phyloP scores from a whole-genome alignment of 805 yeast genomes.

The Saccharomycopsis fibuligera region DNA sequence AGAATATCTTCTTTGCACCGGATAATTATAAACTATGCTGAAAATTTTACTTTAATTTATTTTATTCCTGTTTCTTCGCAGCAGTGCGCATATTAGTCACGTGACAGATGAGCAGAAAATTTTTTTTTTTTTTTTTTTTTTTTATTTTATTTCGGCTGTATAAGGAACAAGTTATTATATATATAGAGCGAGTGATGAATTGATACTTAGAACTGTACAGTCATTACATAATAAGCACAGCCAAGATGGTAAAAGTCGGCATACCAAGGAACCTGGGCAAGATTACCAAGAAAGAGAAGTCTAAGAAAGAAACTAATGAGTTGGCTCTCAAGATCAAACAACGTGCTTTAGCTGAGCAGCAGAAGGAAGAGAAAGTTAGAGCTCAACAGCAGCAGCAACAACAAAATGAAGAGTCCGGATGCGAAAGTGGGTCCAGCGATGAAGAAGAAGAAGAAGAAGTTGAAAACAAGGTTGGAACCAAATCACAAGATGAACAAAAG shows the following conservation, averaged over 20 bases:
- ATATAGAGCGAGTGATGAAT: too few species aligned
- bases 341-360: conserved; percentile 30
- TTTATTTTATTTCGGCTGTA: too few species aligned
- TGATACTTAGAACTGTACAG: too few species aligned
- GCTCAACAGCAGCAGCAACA: conserved; percentile 10
- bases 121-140: conserved; percentile 1
- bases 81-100: neutral
- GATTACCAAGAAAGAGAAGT: conserved; percentile 24
- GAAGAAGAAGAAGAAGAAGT: neutral
- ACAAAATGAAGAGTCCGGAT: neutral
- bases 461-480: neutral
- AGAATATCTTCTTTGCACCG: too few species aligned
- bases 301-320: conserved; percentile 32
- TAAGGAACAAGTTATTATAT: neutral
- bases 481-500: conserved; percentile 8
- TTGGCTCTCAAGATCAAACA: conserved; percentile 52
- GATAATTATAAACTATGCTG: too few species aligned
- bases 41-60: too few species aligned
- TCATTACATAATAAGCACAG: too few species aligned
- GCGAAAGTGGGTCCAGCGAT: neutral
- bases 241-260: neutral
- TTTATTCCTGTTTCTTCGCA: too few species aligned
- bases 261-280: neutral
- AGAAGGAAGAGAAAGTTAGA: conserved; percentile 14
- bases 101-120: neutral